A percentile compares a stretch with the other conserved stretches of the same genome.
phyloP scores from a whole-genome alignment of 495 filamentous ascomycete species.

The Acidiella bohemica region DNA sequence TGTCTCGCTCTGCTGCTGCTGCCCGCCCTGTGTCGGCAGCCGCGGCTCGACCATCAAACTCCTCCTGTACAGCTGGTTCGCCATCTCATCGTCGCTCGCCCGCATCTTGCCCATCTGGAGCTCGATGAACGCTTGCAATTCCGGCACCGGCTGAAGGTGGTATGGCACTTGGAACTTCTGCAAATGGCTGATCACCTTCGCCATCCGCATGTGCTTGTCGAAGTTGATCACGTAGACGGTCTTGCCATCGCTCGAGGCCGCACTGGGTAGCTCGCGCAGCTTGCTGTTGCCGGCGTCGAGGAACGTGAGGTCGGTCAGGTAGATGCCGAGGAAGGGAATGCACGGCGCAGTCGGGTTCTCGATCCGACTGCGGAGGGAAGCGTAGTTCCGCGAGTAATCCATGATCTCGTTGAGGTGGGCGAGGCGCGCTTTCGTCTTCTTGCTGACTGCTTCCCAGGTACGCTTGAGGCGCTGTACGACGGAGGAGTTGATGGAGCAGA shows the following conservation, averaged over 20 bases:
- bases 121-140: conserved; percentile 90
- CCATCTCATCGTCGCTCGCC: conserved; percentile 60
- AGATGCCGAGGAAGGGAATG: conserved; percentile 92
- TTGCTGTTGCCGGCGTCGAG: conserved; percentile 89
- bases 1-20: too few relatives aligned
- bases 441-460: conserved; percentile 85
- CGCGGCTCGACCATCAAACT: conserved; percentile 72
- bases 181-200: conserved; percentile 86
- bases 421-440: conserved; percentile 68
- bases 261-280: conserved; percentile 47
- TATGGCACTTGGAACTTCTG: conserved; percentile 98
- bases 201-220: conserved; percentile 90
- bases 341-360: conserved; percentile 85
- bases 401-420: conserved; percentile 67
- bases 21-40: too few relatives aligned
- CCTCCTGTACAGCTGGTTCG: conserved; percentile 71
- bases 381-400: conserved; percentile 81
- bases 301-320: conserved; percentile 78
- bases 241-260: conserved; percentile 31
- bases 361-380: conserved; percentile 73
- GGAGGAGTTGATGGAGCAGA: conserved; percentile 82
- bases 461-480: conserved; percentile 81
- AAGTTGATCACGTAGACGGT: conserved; percentile 85
- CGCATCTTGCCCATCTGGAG: conserved; percentile 70
- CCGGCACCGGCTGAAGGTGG: conserved; percentile 65